Conservation (phyloP, 116 monocot species). For the Phalaenopsis hybrid region DNA sequence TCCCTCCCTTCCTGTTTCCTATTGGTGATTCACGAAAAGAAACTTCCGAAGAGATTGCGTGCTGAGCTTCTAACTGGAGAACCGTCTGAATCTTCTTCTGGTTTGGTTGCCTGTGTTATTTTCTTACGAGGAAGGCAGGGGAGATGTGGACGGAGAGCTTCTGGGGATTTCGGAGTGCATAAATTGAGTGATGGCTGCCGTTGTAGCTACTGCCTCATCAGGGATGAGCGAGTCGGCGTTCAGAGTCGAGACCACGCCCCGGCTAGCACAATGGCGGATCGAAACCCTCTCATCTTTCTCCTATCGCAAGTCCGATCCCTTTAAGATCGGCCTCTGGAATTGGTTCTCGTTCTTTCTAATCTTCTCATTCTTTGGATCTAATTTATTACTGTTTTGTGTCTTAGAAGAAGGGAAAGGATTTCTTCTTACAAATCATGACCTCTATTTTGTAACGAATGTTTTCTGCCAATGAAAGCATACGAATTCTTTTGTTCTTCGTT, state of each 20-base stretch:
- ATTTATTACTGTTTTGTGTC: not conserved
- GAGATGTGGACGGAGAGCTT: constrained; percentile 25
- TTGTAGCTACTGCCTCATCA: constrained; percentile 17
- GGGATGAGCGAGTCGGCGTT: constrained; percentile 67
- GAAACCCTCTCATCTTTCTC: constrained; percentile 46
- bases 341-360: constrained; percentile 31
- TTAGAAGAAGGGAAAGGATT: not conserved
- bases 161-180: constrained; percentile 56
- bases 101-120: constrained; percentile 3
- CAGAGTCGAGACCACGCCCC: constrained; percentile 58
- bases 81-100: no score
- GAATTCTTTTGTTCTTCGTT: not conserved
- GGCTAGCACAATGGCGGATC: constrained; percentile 83
- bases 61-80: not conserved
- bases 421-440: not conserved
- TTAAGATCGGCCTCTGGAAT: constrained; percentile 83
- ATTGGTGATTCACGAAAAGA: no score
- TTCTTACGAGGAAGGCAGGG: constrained; percentile 24
- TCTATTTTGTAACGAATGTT: not conserved
- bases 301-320: constrained; percentile 79
- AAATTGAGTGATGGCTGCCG: constrained; percentile 61
- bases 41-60: not conserved
- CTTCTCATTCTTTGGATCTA: not conserved
- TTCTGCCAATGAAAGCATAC: not conserved
- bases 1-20: not conserved